Conservation (phyloP, 306 rosid genomes). For the Quercus cerris region DNA sequence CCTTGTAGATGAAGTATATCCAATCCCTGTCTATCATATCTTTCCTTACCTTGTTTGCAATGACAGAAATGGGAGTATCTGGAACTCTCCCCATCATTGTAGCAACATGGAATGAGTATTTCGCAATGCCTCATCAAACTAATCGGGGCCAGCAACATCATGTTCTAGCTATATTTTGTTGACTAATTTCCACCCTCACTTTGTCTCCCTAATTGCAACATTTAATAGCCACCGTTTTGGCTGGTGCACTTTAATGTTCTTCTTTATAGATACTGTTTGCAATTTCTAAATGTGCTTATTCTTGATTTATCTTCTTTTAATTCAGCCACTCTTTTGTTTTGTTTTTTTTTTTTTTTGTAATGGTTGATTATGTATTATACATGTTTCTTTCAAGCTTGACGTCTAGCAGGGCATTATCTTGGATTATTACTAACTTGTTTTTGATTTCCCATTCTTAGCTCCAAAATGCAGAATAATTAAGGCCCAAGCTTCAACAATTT, state of each 20-base stretch:
- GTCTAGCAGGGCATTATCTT: too few species aligned
- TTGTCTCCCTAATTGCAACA: background rate
- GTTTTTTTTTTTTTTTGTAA: background rate
- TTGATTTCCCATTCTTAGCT: conserved; percentile 28
- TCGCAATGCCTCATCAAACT: background rate
- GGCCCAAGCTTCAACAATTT: conserved; percentile 39
- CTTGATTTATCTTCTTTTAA: background rate
- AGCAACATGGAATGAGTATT: background rate
- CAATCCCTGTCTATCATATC: background rate
- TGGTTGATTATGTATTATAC: background rate
- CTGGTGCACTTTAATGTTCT: too few species aligned
- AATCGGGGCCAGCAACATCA: background rate
- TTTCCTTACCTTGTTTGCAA: background rate
- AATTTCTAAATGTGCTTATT: background rate
- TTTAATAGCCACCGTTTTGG: too few species aligned
- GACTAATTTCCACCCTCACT: background rate
- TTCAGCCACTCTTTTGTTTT: too few species aligned
- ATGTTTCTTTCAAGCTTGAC: too few species aligned
- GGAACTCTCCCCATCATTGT: background rate
- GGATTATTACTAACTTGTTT: background rate
- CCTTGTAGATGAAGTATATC: background rate
- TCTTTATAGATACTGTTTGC: background rate
- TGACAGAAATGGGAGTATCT: too few species aligned
- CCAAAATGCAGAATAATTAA: conserved; percentile 41
- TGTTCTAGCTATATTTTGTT: background rate